A percentile compares a stretch with the other conserved stretches of the same genome.
phyloP scores from a whole-genome alignment of 768 basidiomycete genomes.

The Crassisporium funariophilum region DNA sequence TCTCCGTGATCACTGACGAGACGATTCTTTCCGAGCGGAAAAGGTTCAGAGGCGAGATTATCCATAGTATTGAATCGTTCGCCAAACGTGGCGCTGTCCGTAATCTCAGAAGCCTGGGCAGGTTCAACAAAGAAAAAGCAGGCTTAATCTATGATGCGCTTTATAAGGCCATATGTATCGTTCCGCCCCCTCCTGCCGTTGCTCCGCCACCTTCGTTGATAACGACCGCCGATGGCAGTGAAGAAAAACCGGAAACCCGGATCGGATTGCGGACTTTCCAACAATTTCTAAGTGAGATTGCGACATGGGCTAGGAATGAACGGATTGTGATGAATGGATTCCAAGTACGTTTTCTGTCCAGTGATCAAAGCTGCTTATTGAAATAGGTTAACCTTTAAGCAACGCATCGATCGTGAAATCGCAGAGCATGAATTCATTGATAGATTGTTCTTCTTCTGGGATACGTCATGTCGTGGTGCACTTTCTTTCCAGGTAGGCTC shows the following conservation, averaged over 20 bases:
- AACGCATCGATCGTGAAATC: conserved; percentile 85
- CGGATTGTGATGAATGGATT: conserved; percentile 92
- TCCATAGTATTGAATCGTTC: conserved; percentile 92
- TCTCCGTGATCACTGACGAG: conserved; percentile 94
- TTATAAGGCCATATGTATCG: conserved; percentile 80
- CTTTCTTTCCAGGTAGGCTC: conserved; percentile 89
- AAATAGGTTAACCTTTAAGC: conserved; percentile 40
- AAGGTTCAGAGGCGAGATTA: conserved; percentile 85
- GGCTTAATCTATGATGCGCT: conserved; percentile 92
- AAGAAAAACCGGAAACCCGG: conserved; percentile 87
- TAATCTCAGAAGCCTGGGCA: conserved; percentile 76
- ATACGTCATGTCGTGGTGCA: conserved; percentile 76
- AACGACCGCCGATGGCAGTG: conserved; percentile 57
- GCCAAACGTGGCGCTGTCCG: conserved; percentile 90
- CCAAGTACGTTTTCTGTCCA: conserved; percentile 49
- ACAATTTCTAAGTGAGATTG: conserved; percentile 88
- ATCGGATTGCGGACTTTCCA: conserved; percentile 86
- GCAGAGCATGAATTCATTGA: conserved; percentile 97
- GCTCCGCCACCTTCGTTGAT: conserved; percentile 55
- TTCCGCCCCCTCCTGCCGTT: conserved; percentile 62
- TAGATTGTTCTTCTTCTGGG: conserved; percentile 94
- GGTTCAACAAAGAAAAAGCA: conserved; percentile 85
- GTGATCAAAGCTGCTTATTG: background rate
- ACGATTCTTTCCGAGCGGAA: conserved; percentile 86
- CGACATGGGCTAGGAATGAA: conserved; percentile 95